Conservation (phyloP, 306 rosid genomes). For the Corylus heterophylla region DNA sequence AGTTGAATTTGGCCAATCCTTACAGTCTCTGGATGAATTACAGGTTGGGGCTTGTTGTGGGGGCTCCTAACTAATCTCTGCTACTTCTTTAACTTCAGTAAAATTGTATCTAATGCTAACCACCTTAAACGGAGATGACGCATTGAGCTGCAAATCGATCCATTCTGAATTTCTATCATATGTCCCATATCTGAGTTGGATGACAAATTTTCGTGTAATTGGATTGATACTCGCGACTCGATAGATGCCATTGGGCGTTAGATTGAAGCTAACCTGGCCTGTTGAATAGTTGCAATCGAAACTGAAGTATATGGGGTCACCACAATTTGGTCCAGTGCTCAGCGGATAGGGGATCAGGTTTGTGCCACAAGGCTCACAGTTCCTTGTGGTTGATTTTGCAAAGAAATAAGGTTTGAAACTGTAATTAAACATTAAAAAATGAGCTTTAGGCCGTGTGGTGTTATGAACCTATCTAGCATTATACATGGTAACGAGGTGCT, state of each 20-base stretch:
- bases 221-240: conserved; percentile 16
- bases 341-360: conserved; percentile 49
- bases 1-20: conserved; percentile 35
- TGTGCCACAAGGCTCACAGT: conserved; percentile 52
- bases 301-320: conserved; percentile 39
- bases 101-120: no score
- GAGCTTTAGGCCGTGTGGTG: no score
- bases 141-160: background rate
- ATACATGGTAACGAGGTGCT: no score
- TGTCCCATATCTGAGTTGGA: background rate
- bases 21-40: conserved; percentile 17
- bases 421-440: no score
- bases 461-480: no score
- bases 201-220: background rate
- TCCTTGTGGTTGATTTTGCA: conserved; percentile 33
- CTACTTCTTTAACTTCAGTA: background rate
- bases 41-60: conserved; percentile 41
- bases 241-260: background rate
- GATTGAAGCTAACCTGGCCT: conserved; percentile 29
- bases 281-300: conserved; percentile 22
- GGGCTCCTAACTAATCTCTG: conserved; percentile 33
- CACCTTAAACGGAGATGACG: conserved; percentile 18
- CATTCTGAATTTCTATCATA: background rate
- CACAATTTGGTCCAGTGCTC: conserved; percentile 42
- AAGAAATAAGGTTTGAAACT: background rate